Percentiles rank a stretch among this genome's conserved stretches.
Evolutionary conservation across 352 stramenopile genomes (phyloP).

Genomic region (Phytopythium chamaehyphon): DNA sequence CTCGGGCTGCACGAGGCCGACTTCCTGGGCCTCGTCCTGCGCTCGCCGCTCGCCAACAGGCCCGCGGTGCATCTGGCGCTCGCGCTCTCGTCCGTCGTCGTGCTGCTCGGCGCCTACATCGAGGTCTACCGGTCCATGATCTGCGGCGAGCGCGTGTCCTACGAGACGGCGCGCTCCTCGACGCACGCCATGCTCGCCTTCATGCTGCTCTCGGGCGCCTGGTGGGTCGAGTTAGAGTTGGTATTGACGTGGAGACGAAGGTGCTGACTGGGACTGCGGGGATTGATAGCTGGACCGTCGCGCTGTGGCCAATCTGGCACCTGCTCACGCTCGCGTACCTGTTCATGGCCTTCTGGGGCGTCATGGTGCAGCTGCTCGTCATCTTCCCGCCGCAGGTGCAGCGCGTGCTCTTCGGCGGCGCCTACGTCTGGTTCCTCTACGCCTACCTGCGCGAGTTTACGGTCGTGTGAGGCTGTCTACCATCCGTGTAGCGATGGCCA

Average conservation of each 20-base stretch:
- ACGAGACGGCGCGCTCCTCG: slow-evolving; percentile 54
- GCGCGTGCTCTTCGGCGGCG: slow-evolving; percentile 51
- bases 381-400: slow-evolving; percentile 57
- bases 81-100: slow-evolving; percentile 41
- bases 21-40: slow-evolving; percentile 57
- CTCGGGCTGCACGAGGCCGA: slow-evolving; percentile 54
- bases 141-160: slow-evolving; percentile 52
- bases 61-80: slow-evolving; percentile 51
- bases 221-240: slow-evolving; percentile 17
- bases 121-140: slow-evolving; percentile 65
- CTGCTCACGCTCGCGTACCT: slow-evolving; percentile 73
- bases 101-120: slow-evolving; percentile 64
- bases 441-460: slow-evolving; percentile 44
- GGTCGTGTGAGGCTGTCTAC: not conserved
- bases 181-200: slow-evolving; percentile 65
- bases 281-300: slow-evolving; percentile 56
- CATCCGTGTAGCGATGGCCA: too few relatives aligned
- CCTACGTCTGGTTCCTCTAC: slow-evolving; percentile 78
- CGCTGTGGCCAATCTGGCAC: slow-evolving; percentile 72
- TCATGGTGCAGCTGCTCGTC: slow-evolving; percentile 65
- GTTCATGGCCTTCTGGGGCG: slow-evolving; percentile 82
- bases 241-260: not conserved
- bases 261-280: not conserved
- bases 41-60: slow-evolving; percentile 43
- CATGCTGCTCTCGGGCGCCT: slow-evolving; percentile 51